Base-by-base conservation (phyloP, 176 grass and related monocot species). In the Pharus latifolius region DNA sequence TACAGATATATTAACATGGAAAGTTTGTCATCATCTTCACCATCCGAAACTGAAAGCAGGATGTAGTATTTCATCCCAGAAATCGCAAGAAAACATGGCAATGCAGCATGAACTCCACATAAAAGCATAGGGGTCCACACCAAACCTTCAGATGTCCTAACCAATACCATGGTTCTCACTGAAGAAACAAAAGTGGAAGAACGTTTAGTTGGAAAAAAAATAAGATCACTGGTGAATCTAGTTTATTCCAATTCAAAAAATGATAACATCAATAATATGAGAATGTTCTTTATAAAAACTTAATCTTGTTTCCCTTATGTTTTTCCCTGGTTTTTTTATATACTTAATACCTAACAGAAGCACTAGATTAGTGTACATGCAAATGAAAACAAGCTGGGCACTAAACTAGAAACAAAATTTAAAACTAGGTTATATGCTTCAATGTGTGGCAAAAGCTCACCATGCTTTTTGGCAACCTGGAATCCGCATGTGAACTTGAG, bases 1-100 rank as follows among this genome's bases (percentile, higher is more conserved):
- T 63, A 73, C 55, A 26, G 62, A 61, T 10, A 63, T 69, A 80
- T 85, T 63, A 49, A 75, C 70, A 85, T 47, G 40, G 70, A 56
- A 63, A 56, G 17, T 34, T 32, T 16, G 32, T 44, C 67, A 51
- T 74, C 60, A 61, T 62, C 45, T 74, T 30, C 57, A 66, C 31
- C 76, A 66, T 24, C 31, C 72, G 74, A 50, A 75, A 78, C 57
- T 40, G 33, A 56, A 48, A 79, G 28, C 53, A 46, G 44, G 67
- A 64, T 78, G 54, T 44, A 68, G 33, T 19, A 28, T 44, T 31
- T 43, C 30, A 26, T 46, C 31, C 24, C 18, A 41, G 23, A 20
- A 35, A 11, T 9, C 40, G n/a, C n/a, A n/a, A n/a, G n/a, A n/a
- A n/a, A n/a, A n/a, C n/a, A n/a, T n/a, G n/a, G n/a, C n/a, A n/a